phyloP scores from a whole-genome alignment of 495 filamentous ascomycete genomes.

The Aspergillus incahuasiensis region DNA sequence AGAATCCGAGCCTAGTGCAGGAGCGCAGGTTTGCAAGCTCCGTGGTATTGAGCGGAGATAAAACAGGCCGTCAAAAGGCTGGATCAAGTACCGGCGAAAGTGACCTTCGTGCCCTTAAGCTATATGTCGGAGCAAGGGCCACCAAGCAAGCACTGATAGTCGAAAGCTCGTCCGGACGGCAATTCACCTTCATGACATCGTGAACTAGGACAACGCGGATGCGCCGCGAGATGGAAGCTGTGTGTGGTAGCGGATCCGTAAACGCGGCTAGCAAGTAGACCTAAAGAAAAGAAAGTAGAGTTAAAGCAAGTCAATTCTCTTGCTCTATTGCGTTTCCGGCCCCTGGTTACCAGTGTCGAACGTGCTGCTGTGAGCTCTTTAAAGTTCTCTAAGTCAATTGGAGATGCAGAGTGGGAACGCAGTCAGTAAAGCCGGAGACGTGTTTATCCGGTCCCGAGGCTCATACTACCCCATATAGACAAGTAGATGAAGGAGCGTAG shows the following conservation, averaged over 20 bases:
- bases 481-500: not conserved
- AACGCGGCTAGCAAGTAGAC: not conserved
- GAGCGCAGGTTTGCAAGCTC: not conserved
- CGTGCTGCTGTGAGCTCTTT: not conserved
- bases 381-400: not conserved
- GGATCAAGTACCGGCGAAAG: not conserved
- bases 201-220: conserved; percentile 9
- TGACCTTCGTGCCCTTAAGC: not conserved
- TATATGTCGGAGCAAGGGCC: not conserved
- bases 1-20: not conserved
- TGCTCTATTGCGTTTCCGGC: not conserved
- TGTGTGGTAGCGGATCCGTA: not conserved
- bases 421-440: not conserved
- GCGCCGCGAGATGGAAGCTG: conserved; percentile 1
- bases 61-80: not conserved
- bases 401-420: conserved; percentile 2
- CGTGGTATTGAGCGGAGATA: not conserved
- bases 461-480: not conserved
- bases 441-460: not conserved
- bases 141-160: conserved; percentile 8
- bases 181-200: conserved; percentile 25
- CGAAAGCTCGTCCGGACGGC: conserved; percentile 20
- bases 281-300: not conserved
- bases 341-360: not conserved
- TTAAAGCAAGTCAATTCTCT: not conserved